These are phyloP conservation scores for Eutrema japonicum DNA, from an alignment of 345 rosid species.

Conservation along the genomic window DNA sequence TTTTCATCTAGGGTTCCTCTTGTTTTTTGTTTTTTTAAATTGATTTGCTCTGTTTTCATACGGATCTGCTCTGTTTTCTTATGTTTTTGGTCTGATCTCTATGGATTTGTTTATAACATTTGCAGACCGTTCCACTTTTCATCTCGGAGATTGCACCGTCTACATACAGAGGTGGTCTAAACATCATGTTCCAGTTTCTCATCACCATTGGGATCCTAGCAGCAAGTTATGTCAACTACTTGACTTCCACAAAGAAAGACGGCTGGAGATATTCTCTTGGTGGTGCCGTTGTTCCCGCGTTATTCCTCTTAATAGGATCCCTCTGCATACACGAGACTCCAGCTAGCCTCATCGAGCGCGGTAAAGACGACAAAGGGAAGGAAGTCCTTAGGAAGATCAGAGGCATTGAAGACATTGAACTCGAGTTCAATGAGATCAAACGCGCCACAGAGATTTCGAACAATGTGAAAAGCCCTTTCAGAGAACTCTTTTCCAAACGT, in stretches of 20 bases:
- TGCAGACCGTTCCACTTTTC: conserved; percentile 78
- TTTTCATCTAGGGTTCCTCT: neutral
- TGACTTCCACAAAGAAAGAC: conserved; percentile 47
- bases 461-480: conserved; percentile 50
- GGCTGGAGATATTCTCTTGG: conserved; percentile 80
- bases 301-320: conserved; percentile 62
- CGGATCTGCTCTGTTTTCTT: neutral
- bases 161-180: conserved; percentile 66
- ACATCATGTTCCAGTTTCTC: conserved; percentile 66
- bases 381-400: conserved; percentile 54
- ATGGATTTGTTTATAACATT: neutral
- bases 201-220: conserved; percentile 68
- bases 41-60: too few species aligned
- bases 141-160: conserved; percentile 83
- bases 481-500: conserved; percentile 39
- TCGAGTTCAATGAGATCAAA: conserved; percentile 55
- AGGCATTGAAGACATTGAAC: conserved; percentile 53
- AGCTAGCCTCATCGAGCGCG: conserved; percentile 63
- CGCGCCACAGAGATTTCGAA: conserved; percentile 54
- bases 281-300: conserved; percentile 63
- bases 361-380: conserved; percentile 49
- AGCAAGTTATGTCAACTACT: conserved; percentile 58
- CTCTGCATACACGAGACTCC: conserved; percentile 68
- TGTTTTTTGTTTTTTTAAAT: too few species aligned
- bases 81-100: conserved; percentile 5